Conservation (phyloP, 371 early-diverging fungal genomes). For the Apophysomyces sp. region DNA sequence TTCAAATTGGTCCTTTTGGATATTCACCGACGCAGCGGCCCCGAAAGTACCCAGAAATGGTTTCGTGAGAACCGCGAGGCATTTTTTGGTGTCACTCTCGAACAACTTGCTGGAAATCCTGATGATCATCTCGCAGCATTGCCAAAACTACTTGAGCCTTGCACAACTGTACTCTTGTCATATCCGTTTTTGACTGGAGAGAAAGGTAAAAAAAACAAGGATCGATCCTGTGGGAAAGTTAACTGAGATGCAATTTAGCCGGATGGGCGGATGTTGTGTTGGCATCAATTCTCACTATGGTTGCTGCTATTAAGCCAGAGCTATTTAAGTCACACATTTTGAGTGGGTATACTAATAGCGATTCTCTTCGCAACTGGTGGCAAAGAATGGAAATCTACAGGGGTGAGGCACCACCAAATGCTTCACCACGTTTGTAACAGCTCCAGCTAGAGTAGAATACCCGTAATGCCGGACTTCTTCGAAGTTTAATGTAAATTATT, state of each 20-base stretch:
- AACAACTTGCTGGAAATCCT: slow-evolving; percentile 11
- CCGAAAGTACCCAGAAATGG: slow-evolving; percentile 6
- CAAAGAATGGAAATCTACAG: slow-evolving; percentile 15
- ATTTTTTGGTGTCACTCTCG: slow-evolving; percentile 5
- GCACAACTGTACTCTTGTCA: not conserved
- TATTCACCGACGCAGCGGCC: not conserved
- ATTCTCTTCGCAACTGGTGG: slow-evolving; percentile 8
- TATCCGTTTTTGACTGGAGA: slow-evolving; percentile 18
- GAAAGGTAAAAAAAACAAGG: slow-evolving; percentile 10
- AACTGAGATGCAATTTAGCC: not conserved
- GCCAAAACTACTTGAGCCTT: not conserved
- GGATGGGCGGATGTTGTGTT: slow-evolving; percentile 20
- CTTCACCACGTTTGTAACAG: not conserved
- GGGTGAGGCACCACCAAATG: not conserved
- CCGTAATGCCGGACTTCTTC: no score
- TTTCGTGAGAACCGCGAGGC: slow-evolving; percentile 6
- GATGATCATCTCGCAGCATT: not conserved
- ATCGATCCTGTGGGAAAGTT: slow-evolving; percentile 13
- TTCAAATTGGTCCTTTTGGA: slow-evolving; percentile 11
- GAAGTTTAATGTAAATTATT: no score
- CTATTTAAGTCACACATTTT: slow-evolving; percentile 12
- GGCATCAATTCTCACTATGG: slow-evolving; percentile 12
- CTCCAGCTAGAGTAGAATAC: no score
- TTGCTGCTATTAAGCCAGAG: slow-evolving; percentile 9
- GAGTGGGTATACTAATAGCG: slow-evolving; percentile 7